A percentile compares a stretch with the other conserved stretches of the same genome.
These are phyloP conservation scores for Stenogyne calaminthoides DNA, from an alignment of 305 asterid species.

Conservation along the genomic window DNA sequence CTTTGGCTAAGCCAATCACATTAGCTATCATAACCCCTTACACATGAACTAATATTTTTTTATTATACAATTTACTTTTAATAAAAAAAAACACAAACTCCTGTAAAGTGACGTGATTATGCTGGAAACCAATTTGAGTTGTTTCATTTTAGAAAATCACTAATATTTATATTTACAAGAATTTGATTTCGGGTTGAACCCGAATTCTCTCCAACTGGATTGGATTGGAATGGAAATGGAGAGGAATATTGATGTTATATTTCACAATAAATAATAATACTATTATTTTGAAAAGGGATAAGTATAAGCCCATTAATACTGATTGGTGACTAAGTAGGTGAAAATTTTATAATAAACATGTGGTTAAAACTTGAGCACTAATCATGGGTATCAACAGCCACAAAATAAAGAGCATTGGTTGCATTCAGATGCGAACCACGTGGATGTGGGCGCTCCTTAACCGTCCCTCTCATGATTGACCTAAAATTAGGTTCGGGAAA, in stretches of 20 bases:
- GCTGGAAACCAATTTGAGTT: too few relatives aligned
- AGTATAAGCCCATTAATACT: not conserved
- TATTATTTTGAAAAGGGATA: not conserved
- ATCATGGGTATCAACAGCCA: constrained; percentile 1
- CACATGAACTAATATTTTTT: not conserved
- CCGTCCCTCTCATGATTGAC: not conserved
- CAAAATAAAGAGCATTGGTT: constrained; percentile 10
- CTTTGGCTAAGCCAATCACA: constrained; percentile 24
- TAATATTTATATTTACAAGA: not conserved
- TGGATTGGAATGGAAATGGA: too few relatives aligned
- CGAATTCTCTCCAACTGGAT: not conserved
- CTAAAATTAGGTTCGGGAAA: not conserved
- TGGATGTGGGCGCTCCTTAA: constrained; percentile 23
- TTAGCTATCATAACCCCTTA: not conserved
- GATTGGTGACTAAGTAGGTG: not conserved
- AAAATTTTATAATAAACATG: not conserved
- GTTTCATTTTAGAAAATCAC: too few relatives aligned
- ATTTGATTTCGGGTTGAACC: too few relatives aligned
- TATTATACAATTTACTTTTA: too few relatives aligned
- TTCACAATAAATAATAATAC: not conserved
- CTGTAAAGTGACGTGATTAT: too few relatives aligned
- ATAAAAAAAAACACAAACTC: too few relatives aligned
- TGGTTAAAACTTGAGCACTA: constrained; percentile 9
- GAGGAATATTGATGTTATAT: not conserved
- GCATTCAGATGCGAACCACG: not conserved